Evolutionary conservation across 2,329 filamentous ascomycete species (phyloP).

Genomic region (Exophiala calicioides): DNA sequence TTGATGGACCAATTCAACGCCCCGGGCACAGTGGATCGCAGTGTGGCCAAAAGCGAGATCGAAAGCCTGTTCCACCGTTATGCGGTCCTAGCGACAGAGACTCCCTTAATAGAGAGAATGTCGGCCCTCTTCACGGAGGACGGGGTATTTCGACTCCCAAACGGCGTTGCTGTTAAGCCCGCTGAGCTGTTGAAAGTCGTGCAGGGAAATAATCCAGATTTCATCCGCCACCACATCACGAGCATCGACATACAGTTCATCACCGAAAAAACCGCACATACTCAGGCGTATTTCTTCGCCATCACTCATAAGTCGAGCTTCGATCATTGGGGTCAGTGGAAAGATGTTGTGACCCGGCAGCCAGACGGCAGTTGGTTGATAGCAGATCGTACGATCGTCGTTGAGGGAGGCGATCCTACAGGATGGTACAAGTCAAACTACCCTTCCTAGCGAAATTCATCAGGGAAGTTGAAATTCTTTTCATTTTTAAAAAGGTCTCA

Average conservation of each 20-base stretch:
- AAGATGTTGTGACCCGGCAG: constrained; percentile 4
- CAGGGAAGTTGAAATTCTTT: too few relatives aligned
- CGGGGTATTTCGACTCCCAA: constrained; percentile 3
- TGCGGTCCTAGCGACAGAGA: constrained; percentile 8
- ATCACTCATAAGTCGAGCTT: not conserved
- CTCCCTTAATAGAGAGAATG: not conserved
- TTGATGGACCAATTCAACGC: constrained; percentile 1
- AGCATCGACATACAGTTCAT: constrained; percentile 12
- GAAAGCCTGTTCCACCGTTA: constrained; percentile 7
- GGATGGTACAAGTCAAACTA: constrained; percentile 11
- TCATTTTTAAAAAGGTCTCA: too few relatives aligned
- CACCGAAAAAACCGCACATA: not conserved
- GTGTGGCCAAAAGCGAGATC: constrained; percentile 12
- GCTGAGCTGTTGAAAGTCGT: not conserved
- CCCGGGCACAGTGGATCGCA: not conserved
- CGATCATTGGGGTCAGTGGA: constrained; percentile 15
- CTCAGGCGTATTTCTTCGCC: constrained; percentile 1
- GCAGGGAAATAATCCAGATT: constrained; percentile 4
- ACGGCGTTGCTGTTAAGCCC: constrained; percentile 5
- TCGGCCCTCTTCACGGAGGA: not conserved
- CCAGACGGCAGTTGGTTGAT: constrained; percentile 7
- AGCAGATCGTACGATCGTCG: constrained; percentile 2
- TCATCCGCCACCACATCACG: constrained; percentile 14
- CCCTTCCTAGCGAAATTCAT: too few relatives aligned
- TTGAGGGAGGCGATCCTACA: constrained; percentile 7